A percentile compares a stretch with the other conserved stretches of the same genome.
Evolutionary conservation across 495 filamentous ascomycete species (phyloP).

Genomic region (Friedmanniomyces simplex): DNA sequence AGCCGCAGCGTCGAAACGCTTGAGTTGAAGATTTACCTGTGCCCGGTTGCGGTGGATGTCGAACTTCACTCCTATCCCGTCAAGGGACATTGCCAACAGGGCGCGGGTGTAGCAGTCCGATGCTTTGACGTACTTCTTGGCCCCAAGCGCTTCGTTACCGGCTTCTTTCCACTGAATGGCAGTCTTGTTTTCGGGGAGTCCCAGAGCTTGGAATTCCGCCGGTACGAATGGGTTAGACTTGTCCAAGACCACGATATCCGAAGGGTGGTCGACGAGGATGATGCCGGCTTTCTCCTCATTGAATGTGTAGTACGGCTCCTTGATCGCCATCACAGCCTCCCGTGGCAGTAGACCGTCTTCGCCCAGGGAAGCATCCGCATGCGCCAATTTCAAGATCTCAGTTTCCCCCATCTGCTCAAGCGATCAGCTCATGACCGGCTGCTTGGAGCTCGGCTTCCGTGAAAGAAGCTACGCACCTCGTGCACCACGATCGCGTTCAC

Average conservation of each 20-base stretch:
- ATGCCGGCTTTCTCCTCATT: not conserved
- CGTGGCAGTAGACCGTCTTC: not conserved
- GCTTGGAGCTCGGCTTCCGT: no score
- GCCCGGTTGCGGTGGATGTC: not conserved
- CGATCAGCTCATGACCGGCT: no score
- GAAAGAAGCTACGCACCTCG: not conserved
- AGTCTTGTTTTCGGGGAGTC: not conserved
- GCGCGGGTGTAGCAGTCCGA: not conserved
- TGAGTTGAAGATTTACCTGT: not conserved
- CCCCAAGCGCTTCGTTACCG: not conserved
- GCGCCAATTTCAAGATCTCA: not conserved
- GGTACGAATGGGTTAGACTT: not conserved
- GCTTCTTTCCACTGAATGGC: not conserved
- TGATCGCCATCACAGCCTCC: not conserved
- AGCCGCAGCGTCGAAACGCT: not conserved
- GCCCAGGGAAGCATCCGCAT: not conserved
- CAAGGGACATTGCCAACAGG: not conserved
- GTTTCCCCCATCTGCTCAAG: not conserved
- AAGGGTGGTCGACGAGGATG: not conserved
- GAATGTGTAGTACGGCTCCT: not conserved
- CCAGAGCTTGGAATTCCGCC: not conserved
- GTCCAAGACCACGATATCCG: not conserved
- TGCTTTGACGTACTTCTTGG: not conserved
- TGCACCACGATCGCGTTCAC: not conserved
- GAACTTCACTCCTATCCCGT: not conserved